Evolutionary conservation across 1,284 basidiomycete species (phyloP).

Genomic region (Gomphus bonarii): DNA sequence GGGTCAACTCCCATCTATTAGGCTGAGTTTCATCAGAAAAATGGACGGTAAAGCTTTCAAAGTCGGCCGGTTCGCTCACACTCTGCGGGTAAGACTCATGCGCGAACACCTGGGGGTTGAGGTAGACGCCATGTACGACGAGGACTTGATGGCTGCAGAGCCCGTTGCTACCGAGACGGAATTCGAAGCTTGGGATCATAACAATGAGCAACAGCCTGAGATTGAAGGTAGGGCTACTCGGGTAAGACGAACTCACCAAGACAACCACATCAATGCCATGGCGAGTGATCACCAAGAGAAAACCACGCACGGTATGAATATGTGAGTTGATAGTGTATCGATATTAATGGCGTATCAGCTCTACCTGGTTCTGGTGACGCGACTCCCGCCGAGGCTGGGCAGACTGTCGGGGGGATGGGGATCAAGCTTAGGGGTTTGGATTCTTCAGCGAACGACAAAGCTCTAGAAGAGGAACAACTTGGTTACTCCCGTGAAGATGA

Average conservation of each 20-base stretch:
- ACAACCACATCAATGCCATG: slow-evolving; percentile 26
- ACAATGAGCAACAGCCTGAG: slow-evolving; percentile 52
- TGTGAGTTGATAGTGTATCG: background rate
- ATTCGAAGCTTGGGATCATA: slow-evolving; percentile 70
- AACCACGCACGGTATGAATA: slow-evolving; percentile 38
- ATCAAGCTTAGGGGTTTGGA: slow-evolving; percentile 28
- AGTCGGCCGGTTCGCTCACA: slow-evolving; percentile 95
- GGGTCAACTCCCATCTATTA: background rate
- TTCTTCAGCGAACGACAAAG: slow-evolving; percentile 30
- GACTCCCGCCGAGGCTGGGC: slow-evolving; percentile 25
- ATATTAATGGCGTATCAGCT: slow-evolving; percentile 24
- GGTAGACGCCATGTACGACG: slow-evolving; percentile 82
- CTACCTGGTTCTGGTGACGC: slow-evolving; percentile 31
- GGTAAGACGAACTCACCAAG: slow-evolving; percentile 25
- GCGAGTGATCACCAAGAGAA: slow-evolving; percentile 30
- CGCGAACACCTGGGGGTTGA: slow-evolving; percentile 93
- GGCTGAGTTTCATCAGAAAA: slow-evolving; percentile 35
- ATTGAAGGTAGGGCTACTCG: slow-evolving; percentile 33
- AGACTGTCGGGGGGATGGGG: slow-evolving; percentile 33
- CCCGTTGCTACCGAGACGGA: slow-evolving; percentile 44
- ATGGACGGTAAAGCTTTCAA: slow-evolving; percentile 95
- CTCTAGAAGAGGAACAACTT: slow-evolving; percentile 40
- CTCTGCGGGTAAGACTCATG: slow-evolving; percentile 90
- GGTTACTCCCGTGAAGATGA: slow-evolving; percentile 44
- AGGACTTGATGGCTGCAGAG: slow-evolving; percentile 52